phyloP scores from a whole-genome alignment of 306 rosid genomes.

The Pueraria montana region DNA sequence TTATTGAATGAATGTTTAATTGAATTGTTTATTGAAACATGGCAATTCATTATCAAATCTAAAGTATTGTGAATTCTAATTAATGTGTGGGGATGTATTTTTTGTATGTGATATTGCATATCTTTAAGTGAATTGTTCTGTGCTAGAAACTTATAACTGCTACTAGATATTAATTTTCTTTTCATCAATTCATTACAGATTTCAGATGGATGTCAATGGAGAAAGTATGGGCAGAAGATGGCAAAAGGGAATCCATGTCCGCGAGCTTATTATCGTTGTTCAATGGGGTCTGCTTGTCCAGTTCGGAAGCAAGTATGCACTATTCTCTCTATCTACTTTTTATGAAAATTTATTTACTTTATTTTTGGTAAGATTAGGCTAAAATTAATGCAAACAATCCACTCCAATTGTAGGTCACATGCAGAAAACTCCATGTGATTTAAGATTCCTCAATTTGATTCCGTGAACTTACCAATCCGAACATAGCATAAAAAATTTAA shows the following conservation, averaged over 20 bases:
- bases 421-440: background rate
- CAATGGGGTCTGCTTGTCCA: constrained; percentile 71
- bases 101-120: no score
- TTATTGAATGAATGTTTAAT: no score
- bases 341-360: background rate
- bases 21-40: no score
- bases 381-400: background rate
- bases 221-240: constrained; percentile 83
- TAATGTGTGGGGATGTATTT: no score
- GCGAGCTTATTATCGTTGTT: constrained; percentile 78
- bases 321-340: background rate
- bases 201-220: constrained; percentile 82
- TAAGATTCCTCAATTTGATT: background rate
- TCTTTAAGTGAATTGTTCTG: no score
- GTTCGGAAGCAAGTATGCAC: constrained; percentile 70
- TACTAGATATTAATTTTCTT: no score
- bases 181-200: constrained; percentile 47
- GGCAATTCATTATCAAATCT: no score
- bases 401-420: background rate
- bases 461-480: background rate
- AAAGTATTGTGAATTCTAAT: no score
- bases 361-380: background rate
- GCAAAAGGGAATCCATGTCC: constrained; percentile 86
- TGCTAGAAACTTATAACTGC: no score
- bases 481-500: no score